Evolutionary conservation across 305 asterid genomes (phyloP), one percentile per base, ranked within the genome.

Genomic region (Andrographis paniculata): DNA sequence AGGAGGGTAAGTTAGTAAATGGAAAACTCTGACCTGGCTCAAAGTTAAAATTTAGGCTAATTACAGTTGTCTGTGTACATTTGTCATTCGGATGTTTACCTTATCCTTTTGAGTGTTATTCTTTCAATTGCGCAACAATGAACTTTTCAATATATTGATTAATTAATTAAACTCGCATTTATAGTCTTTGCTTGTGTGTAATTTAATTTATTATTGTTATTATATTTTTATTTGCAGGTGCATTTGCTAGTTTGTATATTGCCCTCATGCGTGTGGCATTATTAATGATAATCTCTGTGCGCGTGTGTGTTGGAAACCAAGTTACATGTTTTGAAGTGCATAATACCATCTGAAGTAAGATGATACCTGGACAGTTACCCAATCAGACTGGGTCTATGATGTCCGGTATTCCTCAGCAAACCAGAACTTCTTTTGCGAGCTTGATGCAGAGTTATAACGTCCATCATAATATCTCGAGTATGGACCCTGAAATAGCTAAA

Each of bases 401-500:
- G 17, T 9, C 42, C 14, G 42, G 42, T 5, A 5, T 37, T 13
- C 16, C 17, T 13, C 17, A 14, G 17, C 42, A 37, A 37, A 37
- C 0, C 8, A 9, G 17, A 37, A 37, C 8, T 37, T 33, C 38
- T 33, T 33, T 33, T 33, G 14, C 42, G 14, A 37, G 42, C 42
- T 17, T 1, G 17, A 37, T 37, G 42, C 42, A 37, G 12, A 37
- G 8, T 37, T 13, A n/a, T 37, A 13, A 37, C 12, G 8, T 14
- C 14, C 42, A 0, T 37, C 84, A 69, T 21, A 68, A 42, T 73
- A 61, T 63, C 33, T 58, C 56, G 21, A 66, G 46, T 54, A 68
- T 68, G 76, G 97, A 87, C 39, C 65, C 75, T 20, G 97, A 82
- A 46, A 45, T 71, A 37, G 1, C 35, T 30, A 69, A 55, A 54